A percentile compares a stretch with the other conserved stretches of the same genome.
Evolutionary conservation across 768 basidiomycete genomes (phyloP).

Genomic region (Podaxis sp.): DNA sequence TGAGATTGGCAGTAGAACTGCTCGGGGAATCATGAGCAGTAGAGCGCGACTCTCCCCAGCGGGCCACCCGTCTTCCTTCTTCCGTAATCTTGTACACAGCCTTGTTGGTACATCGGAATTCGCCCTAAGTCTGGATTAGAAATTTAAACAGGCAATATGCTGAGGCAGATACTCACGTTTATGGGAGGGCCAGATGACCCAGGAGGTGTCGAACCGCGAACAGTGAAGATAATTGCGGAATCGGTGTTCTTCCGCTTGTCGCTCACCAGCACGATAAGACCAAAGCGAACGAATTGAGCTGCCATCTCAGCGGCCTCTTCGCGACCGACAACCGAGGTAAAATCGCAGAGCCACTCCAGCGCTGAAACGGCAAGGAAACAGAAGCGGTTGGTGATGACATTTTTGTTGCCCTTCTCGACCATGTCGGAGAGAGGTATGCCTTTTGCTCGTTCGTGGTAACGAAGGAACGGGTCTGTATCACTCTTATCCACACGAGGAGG

Average conservation of each 20-base stretch:
- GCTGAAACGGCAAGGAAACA: constrained; percentile 88
- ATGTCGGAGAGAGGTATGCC: constrained; percentile 72
- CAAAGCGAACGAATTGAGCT: constrained; percentile 96
- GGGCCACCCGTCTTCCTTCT: constrained; percentile 82
- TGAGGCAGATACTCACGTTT: constrained; percentile 48
- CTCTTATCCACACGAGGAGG: constrained; percentile 41
- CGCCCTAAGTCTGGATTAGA: constrained; percentile 44
- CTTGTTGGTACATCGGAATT: constrained; percentile 95
- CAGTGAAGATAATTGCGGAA: constrained; percentile 91
- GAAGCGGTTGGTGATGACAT: constrained; percentile 53
- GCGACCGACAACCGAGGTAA: constrained; percentile 91
- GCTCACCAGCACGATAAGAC: constrained; percentile 84
- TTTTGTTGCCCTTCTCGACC: constrained; percentile 62
- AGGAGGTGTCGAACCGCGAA: constrained; percentile 75
- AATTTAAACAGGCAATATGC: constrained; percentile 17
- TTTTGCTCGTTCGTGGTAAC: constrained; percentile 79
- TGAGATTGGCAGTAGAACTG: constrained; percentile 63
- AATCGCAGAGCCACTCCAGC: constrained; percentile 97
- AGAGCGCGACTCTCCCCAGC: constrained; percentile 65
- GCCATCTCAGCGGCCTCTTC: constrained; percentile 98
- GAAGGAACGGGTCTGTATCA: constrained; percentile 60
- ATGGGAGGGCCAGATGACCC: constrained; percentile 63
- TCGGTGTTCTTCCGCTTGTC: constrained; percentile 91
- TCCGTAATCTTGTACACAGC: constrained; percentile 95
- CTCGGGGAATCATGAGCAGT: constrained; percentile 56